Evolutionary conservation across 768 basidiomycete genomes (phyloP), one percentile per base, ranked within the genome.

Genomic region (Lentinula edodes): DNA sequence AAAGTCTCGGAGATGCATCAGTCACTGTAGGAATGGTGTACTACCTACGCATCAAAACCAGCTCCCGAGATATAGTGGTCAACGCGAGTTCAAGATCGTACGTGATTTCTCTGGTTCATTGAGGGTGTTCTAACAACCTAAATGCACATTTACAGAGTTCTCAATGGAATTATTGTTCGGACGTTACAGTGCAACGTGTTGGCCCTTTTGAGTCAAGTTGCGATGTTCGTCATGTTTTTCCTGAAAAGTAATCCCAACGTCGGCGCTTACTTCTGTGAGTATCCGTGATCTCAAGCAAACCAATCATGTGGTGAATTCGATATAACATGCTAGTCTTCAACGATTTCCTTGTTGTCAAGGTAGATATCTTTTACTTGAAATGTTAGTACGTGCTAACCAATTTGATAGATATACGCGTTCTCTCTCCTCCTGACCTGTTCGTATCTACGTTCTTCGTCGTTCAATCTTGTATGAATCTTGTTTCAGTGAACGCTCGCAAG

Each of bases 161-260:
- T 59, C 10, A 59, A 59, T 20, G 48, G 41, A 6, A 59, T 59
- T 10, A 59, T 59, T 9, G 48, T 51, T 15, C 32, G 58, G 20
- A 59, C 58, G 34, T 18, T 59, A 34, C 58, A 59, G 34, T 48
- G 45, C 16, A 59, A 59, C 20, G 35, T 46, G 6, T 28, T 59
- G n/a, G 38, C 58, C 13, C 48, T 59, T 20, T 2, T 59, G 4
- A 59, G 45, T 41, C 58, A 59, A 46, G 58, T 59, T 10, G 48
- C 58, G 18, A 59, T 51, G 45, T 59, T 59, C 45, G 38, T 59
- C 45, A 48, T 59, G 58, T 59, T 59, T 18, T 56, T 56, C 41
- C 32, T 56, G 55, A 56, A 43, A 23, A 7, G 8, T 8, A 59
- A 59, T 15, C 32, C 58, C 15, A 6, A 59, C 28, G 58, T 59